Percentiles rank a stretch among this genome's conserved stretches.
These are phyloP conservation scores for Entomortierella beljakovae DNA, from an alignment of 192 early-diverging fungal genomes.

Conservation along the genomic window DNA sequence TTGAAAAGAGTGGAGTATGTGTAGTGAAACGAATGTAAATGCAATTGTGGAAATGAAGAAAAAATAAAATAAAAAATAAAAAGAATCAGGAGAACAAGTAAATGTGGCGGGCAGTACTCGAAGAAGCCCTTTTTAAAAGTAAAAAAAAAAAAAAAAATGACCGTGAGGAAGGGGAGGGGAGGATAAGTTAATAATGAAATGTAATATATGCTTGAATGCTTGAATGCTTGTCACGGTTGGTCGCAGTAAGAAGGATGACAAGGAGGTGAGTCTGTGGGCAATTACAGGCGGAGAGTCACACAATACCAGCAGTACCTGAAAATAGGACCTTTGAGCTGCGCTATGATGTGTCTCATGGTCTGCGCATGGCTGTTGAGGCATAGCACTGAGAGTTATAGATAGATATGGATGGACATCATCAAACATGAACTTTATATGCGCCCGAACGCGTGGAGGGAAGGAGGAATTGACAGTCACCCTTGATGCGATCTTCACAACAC, in stretches of 20 bases:
- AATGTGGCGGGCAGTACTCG: neutral
- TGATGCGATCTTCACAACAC: too few species aligned
- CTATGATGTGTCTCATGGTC: neutral
- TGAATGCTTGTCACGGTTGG: conserved; percentile 2
- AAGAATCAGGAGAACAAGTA: neutral
- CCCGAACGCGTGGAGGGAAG: neutral
- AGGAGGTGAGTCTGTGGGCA: neutral
- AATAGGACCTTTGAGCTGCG: neutral
- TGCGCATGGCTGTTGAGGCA: neutral
- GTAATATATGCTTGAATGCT: too few species aligned
- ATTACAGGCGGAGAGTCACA: neutral
- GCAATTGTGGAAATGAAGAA: neutral
- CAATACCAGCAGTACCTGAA: neutral
- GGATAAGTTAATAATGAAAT: neutral
- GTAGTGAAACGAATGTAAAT: neutral
- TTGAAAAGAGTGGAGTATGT: too few species aligned
- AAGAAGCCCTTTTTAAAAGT: neutral
- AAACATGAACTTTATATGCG: neutral
- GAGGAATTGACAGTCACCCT: conserved; percentile 1
- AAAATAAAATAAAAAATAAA: neutral
- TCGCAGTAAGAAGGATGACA: neutral
- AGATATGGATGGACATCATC: neutral
- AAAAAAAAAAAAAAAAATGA: neutral
- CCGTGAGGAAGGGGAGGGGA: neutral
- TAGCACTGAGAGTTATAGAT: too few species aligned